A percentile compares a stretch with the other conserved stretches of the same genome.
phyloP scores from a whole-genome alignment of 2,329 filamentous ascomycete species.

The Fonsecaea nubica region DNA sequence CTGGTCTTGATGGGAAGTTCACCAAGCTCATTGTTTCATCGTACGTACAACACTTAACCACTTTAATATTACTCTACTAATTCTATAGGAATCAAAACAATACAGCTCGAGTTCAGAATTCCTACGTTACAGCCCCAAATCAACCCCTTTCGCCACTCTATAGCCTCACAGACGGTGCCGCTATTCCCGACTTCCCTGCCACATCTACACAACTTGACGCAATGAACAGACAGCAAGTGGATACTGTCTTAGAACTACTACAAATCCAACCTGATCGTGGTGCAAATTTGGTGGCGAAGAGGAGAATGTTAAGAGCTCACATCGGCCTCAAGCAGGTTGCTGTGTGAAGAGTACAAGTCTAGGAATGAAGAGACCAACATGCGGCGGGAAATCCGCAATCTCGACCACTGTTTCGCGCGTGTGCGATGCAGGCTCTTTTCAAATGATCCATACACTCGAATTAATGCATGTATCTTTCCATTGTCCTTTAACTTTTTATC shows the following conservation, averaged over 20 bases:
- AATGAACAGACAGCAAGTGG: conserved; percentile 22
- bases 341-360: not conserved
- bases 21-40: not conserved
- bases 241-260: conserved; percentile 24
- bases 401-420: no score
- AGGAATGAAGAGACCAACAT: no score
- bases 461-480: no score
- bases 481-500: no score
- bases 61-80: conserved; percentile 26
- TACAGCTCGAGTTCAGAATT: conserved; percentile 16
- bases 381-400: no score
- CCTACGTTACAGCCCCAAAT: not conserved
- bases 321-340: conserved; percentile 27
- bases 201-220: conserved; percentile 22
- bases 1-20: no score
- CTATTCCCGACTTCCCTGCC: conserved; percentile 22
- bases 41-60: not conserved
- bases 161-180: conserved; percentile 5
- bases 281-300: conserved; percentile 21
- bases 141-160: not conserved
- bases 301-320: conserved; percentile 25
- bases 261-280: conserved; percentile 20
- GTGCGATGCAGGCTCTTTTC: no score
- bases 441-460: no score
- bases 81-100: conserved; percentile 29